These are phyloP conservation scores for Lathyrus sativus DNA, from an alignment of 306 rosid genomes.

Conservation along the genomic window DNA sequence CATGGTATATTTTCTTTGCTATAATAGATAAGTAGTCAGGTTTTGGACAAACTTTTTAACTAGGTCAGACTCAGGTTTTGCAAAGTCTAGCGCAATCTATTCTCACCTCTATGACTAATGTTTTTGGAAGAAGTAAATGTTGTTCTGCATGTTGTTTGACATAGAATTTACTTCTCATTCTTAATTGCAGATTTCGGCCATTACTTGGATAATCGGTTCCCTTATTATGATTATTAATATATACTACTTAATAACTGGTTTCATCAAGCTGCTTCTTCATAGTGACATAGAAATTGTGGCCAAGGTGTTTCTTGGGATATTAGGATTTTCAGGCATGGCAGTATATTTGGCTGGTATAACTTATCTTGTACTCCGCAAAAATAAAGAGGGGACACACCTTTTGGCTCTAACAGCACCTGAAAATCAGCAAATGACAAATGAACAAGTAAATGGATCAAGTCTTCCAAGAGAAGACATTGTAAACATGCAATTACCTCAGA, in stretches of 20 bases:
- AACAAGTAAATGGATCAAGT: slow-evolving; percentile 47
- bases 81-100: background rate
- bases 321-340: slow-evolving; percentile 80
- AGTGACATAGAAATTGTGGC: slow-evolving; percentile 51
- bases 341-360: slow-evolving; percentile 75
- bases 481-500: slow-evolving; percentile 91
- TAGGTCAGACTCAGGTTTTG: too few species aligned
- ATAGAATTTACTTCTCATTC: slow-evolving; percentile 14
- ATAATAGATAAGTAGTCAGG: too few species aligned
- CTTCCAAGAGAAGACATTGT: slow-evolving; percentile 79
- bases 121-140: background rate
- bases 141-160: slow-evolving; percentile 29
- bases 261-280: slow-evolving; percentile 72
- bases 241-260: slow-evolving; percentile 68
- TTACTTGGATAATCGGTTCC: slow-evolving; percentile 76
- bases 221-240: slow-evolving; percentile 79
- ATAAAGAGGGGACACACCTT: slow-evolving; percentile 58
- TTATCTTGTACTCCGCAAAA: slow-evolving; percentile 73
- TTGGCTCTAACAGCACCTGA: slow-evolving; percentile 70
- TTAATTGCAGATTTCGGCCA: slow-evolving; percentile 59
- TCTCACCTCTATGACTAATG: background rate
- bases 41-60: too few species aligned
- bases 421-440: slow-evolving; percentile 50
- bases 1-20: slow-evolving; percentile 46
- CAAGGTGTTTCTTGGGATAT: slow-evolving; percentile 68